These are phyloP conservation scores for Croton laevigatus DNA, from an alignment of 441 rosid genomes.

Conservation along the genomic window DNA sequence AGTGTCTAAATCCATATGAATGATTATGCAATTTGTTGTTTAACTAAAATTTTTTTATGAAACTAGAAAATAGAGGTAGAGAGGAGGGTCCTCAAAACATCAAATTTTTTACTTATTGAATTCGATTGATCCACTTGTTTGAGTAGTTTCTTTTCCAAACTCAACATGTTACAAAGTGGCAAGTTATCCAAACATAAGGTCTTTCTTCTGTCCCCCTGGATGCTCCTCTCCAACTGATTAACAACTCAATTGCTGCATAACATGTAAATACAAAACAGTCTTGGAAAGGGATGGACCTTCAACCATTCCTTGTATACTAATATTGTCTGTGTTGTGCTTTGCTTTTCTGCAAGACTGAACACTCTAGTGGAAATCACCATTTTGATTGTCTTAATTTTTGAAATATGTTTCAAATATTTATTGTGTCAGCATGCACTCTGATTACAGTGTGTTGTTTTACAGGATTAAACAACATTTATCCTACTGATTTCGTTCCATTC, in stretches of 20 bases:
- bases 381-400: background rate
- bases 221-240: background rate
- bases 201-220: too few species aligned
- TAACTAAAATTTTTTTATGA: background rate
- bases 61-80: background rate
- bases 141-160: background rate
- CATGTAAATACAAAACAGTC: background rate
- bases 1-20: background rate
- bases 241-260: background rate
- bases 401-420: background rate
- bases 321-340: background rate
- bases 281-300: background rate
- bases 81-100: too few species aligned
- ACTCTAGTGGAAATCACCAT: background rate
- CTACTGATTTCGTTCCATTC: constrained; percentile 87
- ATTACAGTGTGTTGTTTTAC: constrained; percentile 29
- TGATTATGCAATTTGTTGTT: background rate
- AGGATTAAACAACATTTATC: constrained; percentile 84
- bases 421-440: constrained; percentile 14
- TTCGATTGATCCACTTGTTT: too few species aligned
- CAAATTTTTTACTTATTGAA: too few species aligned
- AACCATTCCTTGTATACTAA: background rate
- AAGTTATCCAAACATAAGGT: background rate
- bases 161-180: background rate
- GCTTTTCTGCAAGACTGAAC: background rate